Percentiles rank a stretch among this genome's conserved stretches.
phyloP scores from a whole-genome alignment of 202 grass and related monocot genomes.

The Carex arenaria region DNA sequence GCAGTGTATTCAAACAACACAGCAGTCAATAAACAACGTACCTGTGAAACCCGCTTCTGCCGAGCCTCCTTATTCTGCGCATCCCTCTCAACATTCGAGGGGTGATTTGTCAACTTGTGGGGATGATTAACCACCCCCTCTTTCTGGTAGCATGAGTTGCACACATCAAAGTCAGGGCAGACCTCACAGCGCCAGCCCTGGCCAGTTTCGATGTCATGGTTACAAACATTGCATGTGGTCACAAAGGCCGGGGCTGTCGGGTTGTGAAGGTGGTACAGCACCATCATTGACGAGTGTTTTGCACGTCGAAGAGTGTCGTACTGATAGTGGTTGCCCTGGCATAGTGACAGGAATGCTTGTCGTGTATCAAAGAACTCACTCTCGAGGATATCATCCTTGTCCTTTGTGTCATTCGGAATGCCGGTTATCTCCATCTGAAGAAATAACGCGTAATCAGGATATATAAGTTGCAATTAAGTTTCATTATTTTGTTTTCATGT shows the following conservation, averaged over 20 bases:
- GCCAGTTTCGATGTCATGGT: slow-evolving; percentile 90
- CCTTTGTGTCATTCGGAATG: slow-evolving; percentile 73
- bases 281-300: slow-evolving; percentile 99
- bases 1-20: background rate
- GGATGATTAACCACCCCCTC: slow-evolving; percentile 70
- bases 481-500: slow-evolving; percentile 23
- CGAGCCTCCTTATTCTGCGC: slow-evolving; percentile 96
- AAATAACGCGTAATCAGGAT: background rate
- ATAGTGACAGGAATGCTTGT: slow-evolving; percentile 94
- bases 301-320: slow-evolving; percentile 96
- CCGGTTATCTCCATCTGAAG: slow-evolving; percentile 70
- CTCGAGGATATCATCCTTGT: slow-evolving; percentile 95
- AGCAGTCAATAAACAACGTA: slow-evolving; percentile 18
- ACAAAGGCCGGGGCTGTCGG: slow-evolving; percentile 94
- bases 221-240: slow-evolving; percentile 84
- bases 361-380: slow-evolving; percentile 98
- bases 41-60: slow-evolving; percentile 85
- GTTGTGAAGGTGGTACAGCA: slow-evolving; percentile 98
- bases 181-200: slow-evolving; percentile 98
- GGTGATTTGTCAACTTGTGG: slow-evolving; percentile 90
- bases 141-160: slow-evolving; percentile 85
- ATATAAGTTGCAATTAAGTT: background rate
- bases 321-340: slow-evolving; percentile 99
- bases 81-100: slow-evolving; percentile 72
- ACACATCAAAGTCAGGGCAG: slow-evolving; percentile 98